These are phyloP conservation scores for Kuraishia molischiana DNA, from an alignment of 805 yeast species.

Conservation along the genomic window DNA sequence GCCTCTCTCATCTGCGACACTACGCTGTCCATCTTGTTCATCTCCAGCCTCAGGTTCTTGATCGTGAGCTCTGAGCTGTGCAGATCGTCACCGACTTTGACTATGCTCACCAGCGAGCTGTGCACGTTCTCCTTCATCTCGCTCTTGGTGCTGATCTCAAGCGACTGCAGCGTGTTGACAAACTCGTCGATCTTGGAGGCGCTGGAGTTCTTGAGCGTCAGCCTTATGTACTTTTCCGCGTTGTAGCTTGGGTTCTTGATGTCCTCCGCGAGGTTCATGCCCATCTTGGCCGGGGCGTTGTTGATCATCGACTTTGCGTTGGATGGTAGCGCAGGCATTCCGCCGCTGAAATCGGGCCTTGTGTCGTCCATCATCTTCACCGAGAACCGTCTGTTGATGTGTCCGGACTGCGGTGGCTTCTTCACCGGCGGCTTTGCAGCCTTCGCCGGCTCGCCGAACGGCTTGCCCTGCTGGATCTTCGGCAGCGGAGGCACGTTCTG, in stretches of 20 bases:
- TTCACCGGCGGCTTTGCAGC: background rate
- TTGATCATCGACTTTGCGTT: conserved; percentile 8
- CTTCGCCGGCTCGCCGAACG: background rate
- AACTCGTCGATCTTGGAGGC: conserved; percentile 68
- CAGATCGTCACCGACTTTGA: conserved; percentile 51
- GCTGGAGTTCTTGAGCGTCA: conserved; percentile 50
- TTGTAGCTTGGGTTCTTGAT: conserved; percentile 32
- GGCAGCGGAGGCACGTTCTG: background rate
- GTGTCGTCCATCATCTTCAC: conserved; percentile 19
- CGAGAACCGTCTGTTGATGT: conserved; percentile 32
- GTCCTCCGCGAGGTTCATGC: conserved; percentile 11
- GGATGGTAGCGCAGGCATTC: conserved; percentile 20
- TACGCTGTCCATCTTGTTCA: conserved; percentile 51
- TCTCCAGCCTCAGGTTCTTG: conserved; percentile 46
- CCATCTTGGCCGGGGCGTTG: conserved; percentile 2
- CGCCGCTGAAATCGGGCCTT: conserved; percentile 3
- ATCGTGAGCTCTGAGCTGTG: conserved; percentile 56
- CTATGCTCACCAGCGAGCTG: conserved; percentile 52
- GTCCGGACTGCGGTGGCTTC: background rate
- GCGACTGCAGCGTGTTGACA: conserved; percentile 39
- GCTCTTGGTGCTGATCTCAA: conserved; percentile 38
- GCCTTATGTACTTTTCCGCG: conserved; percentile 36
- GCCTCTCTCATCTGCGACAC: conserved; percentile 45
- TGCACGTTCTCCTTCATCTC: conserved; percentile 52
- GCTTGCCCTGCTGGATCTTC: background rate